Percentiles rank a stretch among this genome's conserved stretches.
Evolutionary conservation across 352 stramenopile genomes (phyloP).

Genomic region (Phytophthora chlamydospora): DNA sequence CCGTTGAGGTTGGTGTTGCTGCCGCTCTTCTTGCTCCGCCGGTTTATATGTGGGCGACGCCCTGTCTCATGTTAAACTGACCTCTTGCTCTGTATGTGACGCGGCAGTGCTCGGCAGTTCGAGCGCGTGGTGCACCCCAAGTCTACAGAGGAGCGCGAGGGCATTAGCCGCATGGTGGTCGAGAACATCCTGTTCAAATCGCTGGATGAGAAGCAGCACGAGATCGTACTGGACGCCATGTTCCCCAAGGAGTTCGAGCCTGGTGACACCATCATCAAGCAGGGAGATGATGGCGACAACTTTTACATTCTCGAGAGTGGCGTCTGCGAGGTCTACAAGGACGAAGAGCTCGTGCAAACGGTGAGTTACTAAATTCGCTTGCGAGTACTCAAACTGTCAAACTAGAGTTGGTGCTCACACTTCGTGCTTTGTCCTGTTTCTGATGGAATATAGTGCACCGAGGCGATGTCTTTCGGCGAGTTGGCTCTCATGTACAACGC

Average conservation of each 20-base stretch:
- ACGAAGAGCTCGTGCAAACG: conserved; percentile 85
- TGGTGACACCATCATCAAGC: conserved; percentile 85
- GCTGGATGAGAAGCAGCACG: conserved; percentile 86
- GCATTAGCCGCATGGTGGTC: conserved; percentile 81
- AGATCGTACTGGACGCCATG: conserved; percentile 89
- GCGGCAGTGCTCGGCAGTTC: conserved; percentile 73
- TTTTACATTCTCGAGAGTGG: conserved; percentile 97
- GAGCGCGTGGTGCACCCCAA: conserved; percentile 87
- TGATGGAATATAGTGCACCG: conserved; percentile 62
- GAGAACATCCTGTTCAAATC: conserved; percentile 93
- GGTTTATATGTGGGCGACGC: conserved; percentile 1
- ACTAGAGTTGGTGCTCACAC: not conserved
- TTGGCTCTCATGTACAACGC: conserved; percentile 98
- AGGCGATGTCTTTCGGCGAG: conserved; percentile 95
- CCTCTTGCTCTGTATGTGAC: conserved; percentile 19
- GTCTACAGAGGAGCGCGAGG: conserved; percentile 74
- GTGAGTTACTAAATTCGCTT: conserved; percentile 36
- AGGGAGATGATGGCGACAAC: conserved; percentile 92
- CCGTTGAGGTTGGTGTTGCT: conserved; percentile 56
- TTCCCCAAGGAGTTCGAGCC: conserved; percentile 86
- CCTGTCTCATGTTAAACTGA: conserved; percentile 24
- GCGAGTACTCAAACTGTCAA: no score
- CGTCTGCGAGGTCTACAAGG: conserved; percentile 91
- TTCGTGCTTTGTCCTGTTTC: conserved; percentile 1
- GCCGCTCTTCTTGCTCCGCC: not conserved